These are phyloP conservation scores for Beauveria asiatica DNA, from an alignment of 2,329 filamentous ascomycete genomes.

Conservation along the genomic window DNA sequence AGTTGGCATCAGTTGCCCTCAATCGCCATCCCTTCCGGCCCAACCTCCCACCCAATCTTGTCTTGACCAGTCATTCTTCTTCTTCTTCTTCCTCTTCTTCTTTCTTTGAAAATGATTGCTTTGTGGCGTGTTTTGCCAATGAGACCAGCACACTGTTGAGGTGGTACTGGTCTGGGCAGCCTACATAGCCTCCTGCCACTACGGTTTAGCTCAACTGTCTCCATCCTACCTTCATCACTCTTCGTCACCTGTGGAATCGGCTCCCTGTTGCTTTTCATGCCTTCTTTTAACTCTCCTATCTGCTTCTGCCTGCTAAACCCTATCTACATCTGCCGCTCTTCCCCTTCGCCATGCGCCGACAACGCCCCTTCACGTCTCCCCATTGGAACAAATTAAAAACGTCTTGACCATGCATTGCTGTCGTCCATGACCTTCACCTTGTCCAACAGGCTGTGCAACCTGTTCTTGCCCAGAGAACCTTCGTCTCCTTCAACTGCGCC, in stretches of 20 bases:
- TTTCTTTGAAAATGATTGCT: not conserved
- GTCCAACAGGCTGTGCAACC: slow-evolving; percentile 3
- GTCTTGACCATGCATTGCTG: not conserved
- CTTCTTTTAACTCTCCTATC: not conserved
- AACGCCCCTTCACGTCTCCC: not conserved
- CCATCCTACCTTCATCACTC: not conserved
- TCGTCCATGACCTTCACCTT: slow-evolving; percentile 1
- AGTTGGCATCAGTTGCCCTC: not conserved
- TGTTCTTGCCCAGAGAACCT: not conserved
- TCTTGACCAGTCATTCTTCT: not conserved
- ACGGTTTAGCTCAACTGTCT: not conserved
- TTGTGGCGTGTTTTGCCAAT: not conserved
- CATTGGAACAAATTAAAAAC: not conserved
- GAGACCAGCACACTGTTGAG: not conserved
- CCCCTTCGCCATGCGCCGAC: not conserved
- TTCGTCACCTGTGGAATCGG: not conserved
- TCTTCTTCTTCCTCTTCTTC: too few species aligned
- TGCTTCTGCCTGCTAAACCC: not conserved
- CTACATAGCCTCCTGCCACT: not conserved
- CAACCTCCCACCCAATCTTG: not conserved
- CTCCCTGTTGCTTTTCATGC: not conserved
- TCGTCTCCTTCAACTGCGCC: not conserved
- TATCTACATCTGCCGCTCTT: slow-evolving; percentile 1
- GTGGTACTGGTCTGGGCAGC: not conserved
- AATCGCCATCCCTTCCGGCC: not conserved